Conservation (phyloP, 306 rosid genomes). For the Cicer yamashitae region DNA sequence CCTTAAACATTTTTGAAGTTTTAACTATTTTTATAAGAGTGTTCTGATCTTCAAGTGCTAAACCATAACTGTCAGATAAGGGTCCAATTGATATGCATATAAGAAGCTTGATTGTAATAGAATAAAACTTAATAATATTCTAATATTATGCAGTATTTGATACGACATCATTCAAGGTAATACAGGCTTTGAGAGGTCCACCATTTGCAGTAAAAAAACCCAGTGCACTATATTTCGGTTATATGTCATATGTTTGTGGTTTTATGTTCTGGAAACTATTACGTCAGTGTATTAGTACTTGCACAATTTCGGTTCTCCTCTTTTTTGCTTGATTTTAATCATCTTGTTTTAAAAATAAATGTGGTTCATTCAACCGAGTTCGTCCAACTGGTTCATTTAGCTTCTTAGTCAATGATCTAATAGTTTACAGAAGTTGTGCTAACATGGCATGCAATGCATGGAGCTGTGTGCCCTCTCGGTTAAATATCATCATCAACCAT, state of each 20-base stretch:
- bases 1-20: not conserved
- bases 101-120: not conserved
- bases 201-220: not conserved
- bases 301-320: not conserved
- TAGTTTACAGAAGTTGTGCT: not conserved
- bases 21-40: not conserved
- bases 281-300: not conserved
- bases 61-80: not conserved
- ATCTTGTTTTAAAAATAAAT: not conserved
- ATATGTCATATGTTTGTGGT: not conserved
- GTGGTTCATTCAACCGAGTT: not conserved
- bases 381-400: not conserved
- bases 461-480: constrained; percentile 16
- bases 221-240: not conserved
- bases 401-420: not conserved
- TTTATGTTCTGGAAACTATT: constrained; percentile 5
- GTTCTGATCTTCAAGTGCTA: not conserved
- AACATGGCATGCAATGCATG: not conserved
- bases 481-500: not conserved
- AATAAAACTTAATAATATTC: not conserved
- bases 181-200: not conserved
- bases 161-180: constrained; percentile 3
- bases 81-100: not conserved
- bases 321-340: constrained; percentile 5
- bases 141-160: not conserved